phyloP scores from a whole-genome alignment of 441 rosid species.

The Croton laevigatus region DNA sequence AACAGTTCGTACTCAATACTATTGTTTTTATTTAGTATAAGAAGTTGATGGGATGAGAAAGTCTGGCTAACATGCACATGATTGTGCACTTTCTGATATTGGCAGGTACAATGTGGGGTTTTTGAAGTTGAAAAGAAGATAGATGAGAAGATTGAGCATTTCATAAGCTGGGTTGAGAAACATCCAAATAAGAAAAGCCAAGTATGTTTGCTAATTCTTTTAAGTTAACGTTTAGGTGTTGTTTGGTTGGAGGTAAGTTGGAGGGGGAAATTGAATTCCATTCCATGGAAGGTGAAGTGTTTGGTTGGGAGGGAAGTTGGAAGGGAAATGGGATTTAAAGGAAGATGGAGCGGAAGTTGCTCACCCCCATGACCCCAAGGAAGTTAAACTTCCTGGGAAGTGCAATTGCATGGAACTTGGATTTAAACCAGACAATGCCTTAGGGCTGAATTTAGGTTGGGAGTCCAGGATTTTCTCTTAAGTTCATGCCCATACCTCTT shows the following conservation, averaged over 20 bases:
- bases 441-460: not conserved
- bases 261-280: no score
- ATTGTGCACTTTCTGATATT: not conserved
- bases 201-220: slow-evolving; percentile 33
- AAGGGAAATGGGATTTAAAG: no score
- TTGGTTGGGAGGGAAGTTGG: no score
- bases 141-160: slow-evolving; percentile 91
- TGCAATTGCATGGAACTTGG: no score
- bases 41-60: not conserved
- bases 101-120: slow-evolving; percentile 83
- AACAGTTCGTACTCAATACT: no score
- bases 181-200: slow-evolving; percentile 95
- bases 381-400: no score
- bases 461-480: not conserved
- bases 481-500: no score
- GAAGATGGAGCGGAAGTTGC: no score
- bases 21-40: not conserved
- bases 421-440: no score
- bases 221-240: not conserved
- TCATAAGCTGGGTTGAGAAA: slow-evolving; percentile 84
- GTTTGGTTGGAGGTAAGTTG: no score
- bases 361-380: no score
- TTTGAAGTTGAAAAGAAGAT: slow-evolving; percentile 83
- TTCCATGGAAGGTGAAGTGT: no score
- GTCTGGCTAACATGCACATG: not conserved